Percentiles rank a stretch among this genome's conserved stretches.
These are phyloP conservation scores for Fraxinus americana DNA, from an alignment of 257 asterid genomes.

Conservation along the genomic window DNA sequence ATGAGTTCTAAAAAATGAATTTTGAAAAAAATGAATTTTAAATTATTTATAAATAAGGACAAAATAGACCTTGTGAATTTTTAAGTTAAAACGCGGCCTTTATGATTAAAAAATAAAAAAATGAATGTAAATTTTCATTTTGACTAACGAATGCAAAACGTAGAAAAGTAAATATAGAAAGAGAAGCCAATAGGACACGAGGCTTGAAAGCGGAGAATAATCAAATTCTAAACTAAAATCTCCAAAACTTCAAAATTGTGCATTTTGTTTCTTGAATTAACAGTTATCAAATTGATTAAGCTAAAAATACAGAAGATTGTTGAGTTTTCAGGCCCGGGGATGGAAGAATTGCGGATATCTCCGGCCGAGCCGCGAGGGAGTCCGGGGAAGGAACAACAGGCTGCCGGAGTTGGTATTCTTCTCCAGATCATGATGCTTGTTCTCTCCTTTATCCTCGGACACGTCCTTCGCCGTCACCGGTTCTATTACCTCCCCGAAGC, in stretches of 20 bases:
- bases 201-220: conserved; percentile 25
- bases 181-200: conserved; percentile 12
- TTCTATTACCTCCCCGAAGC: conserved; percentile 99
- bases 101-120: no score
- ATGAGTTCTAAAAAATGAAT: no score
- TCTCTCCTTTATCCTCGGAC: conserved; percentile 91
- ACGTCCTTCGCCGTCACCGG: conserved; percentile 92
- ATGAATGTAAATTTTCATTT: no score
- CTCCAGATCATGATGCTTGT: conserved; percentile 99
- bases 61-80: no score
- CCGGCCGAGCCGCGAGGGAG: conserved; percentile 83
- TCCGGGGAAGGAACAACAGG: conserved; percentile 93
- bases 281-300: conserved; percentile 13
- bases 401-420: conserved; percentile 97
- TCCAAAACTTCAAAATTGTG: conserved; percentile 6
- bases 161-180: neutral
- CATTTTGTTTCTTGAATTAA: neutral
- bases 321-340: conserved; percentile 25
- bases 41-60: no score
- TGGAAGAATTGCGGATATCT: conserved; percentile 78
- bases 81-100: no score
- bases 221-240: conserved; percentile 36
- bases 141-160: neutral
- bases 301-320: neutral
- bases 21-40: no score